phyloP scores from a whole-genome alignment of 148 eudicot species.

The Vaccinium corymbosum region DNA sequence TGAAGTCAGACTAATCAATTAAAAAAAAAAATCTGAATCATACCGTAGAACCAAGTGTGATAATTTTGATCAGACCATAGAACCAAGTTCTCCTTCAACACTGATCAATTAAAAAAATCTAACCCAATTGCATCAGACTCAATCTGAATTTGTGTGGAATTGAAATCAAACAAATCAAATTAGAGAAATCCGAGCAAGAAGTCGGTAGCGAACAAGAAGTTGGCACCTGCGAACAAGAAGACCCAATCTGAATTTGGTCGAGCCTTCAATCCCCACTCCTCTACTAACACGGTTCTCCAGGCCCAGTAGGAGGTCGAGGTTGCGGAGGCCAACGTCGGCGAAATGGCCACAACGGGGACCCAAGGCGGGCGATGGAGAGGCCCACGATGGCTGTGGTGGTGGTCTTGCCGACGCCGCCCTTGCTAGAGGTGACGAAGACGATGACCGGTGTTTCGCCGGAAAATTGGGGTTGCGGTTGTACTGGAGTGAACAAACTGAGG shows the following conservation, averaged over 20 bases:
- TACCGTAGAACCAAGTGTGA: too few species aligned
- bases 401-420: slow-evolving; percentile 96
- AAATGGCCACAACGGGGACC: slow-evolving; percentile 86
- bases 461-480: slow-evolving; percentile 80
- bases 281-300: slow-evolving; percentile 88
- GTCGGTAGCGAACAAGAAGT: too few species aligned
- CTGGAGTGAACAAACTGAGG: slow-evolving; percentile 34
- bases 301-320: slow-evolving; percentile 87
- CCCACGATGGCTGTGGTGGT: slow-evolving; percentile 94
- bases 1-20: too few species aligned
- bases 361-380: slow-evolving; percentile 86
- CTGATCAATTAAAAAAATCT: too few species aligned
- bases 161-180: too few species aligned
- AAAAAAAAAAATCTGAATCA: too few species aligned
- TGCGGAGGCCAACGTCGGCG: slow-evolving; percentile 90
- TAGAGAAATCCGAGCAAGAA: too few species aligned
- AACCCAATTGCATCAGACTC: too few species aligned
- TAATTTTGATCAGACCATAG: too few species aligned
- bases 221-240: too few species aligned
- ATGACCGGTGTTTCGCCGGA: slow-evolving; percentile 79
- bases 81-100: too few species aligned
- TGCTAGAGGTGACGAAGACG: slow-evolving; percentile 89
- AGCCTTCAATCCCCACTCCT: slow-evolving; percentile 95
- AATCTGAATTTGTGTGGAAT: too few species aligned
- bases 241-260: slow-evolving; percentile 38